phyloP scores from a whole-genome alignment of 1,284 basidiomycete genomes.

The Cryptococcus sp. region DNA sequence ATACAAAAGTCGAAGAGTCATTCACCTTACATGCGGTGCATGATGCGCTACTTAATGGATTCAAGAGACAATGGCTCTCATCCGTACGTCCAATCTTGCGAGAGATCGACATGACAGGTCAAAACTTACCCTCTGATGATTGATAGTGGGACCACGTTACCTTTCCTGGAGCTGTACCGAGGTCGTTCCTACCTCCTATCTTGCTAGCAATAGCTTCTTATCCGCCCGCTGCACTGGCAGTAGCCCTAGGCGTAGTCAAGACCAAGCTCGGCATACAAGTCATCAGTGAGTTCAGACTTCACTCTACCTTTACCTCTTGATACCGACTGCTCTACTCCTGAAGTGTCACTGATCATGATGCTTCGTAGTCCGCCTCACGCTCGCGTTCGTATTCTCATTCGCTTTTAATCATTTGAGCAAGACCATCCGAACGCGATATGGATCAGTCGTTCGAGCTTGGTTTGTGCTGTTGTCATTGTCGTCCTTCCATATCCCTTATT shows the following conservation, averaged over 20 bases:
- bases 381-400: slow-evolving; percentile 68
- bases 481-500: slow-evolving; percentile 92
- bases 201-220: slow-evolving; percentile 54
- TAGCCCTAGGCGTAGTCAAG: slow-evolving; percentile 54
- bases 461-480: slow-evolving; percentile 70
- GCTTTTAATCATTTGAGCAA: slow-evolving; percentile 67
- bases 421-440: slow-evolving; percentile 66
- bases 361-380: slow-evolving; percentile 67
- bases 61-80: slow-evolving; percentile 31
- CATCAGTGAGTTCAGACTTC: slow-evolving; percentile 56
- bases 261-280: slow-evolving; percentile 67
- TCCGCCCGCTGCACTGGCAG: slow-evolving; percentile 57
- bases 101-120: background rate
- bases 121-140: background rate
- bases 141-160: slow-evolving; percentile 81
- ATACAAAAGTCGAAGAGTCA: slow-evolving; percentile 95
- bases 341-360: background rate
- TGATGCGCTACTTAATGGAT: slow-evolving; percentile 74
- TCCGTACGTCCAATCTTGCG: background rate
- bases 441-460: slow-evolving; percentile 60
- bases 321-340: slow-evolving; percentile 3
- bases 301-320: slow-evolving; percentile 63
- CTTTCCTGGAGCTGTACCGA: slow-evolving; percentile 81
- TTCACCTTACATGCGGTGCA: slow-evolving; percentile 92
- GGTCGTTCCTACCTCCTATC: slow-evolving; percentile 58